These are phyloP conservation scores for Umbelopsis sp. DNA, from an alignment of 192 early-diverging fungal species.

Conservation along the genomic window DNA sequence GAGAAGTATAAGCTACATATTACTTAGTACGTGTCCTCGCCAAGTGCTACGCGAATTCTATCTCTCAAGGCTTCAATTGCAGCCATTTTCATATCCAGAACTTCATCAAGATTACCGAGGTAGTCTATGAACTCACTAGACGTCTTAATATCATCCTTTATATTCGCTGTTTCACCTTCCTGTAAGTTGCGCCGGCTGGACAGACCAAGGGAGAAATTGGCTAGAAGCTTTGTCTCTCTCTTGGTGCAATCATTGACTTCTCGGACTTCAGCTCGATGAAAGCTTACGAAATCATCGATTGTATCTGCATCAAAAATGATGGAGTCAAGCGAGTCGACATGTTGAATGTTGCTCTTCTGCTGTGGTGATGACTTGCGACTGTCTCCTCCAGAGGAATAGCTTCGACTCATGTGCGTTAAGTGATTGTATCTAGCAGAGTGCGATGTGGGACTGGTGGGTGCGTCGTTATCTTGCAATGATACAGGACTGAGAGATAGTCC, in stretches of 20 bases:
- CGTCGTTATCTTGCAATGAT: neutral
- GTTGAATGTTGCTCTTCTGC: neutral
- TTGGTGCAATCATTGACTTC: conserved; percentile 63
- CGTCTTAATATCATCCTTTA: conserved; percentile 30
- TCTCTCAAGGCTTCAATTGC: conserved; percentile 40
- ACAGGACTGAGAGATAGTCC: conserved; percentile 19
- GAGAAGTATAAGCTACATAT: neutral
- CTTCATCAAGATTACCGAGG: conserved; percentile 47
- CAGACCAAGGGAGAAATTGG: conserved; percentile 64
- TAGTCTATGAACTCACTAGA: conserved; percentile 39
- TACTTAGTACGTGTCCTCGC: conserved; percentile 17
- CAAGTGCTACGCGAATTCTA: conserved; percentile 30
- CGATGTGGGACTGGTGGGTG: neutral
- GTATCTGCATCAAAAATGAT: conserved; percentile 40
- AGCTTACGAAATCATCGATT: conserved; percentile 62
- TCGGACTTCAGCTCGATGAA: conserved; percentile 69
- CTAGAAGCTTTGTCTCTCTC: conserved; percentile 66
- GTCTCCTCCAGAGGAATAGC: conserved; percentile 9
- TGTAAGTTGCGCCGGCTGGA: conserved; percentile 41
- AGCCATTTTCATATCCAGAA: conserved; percentile 42
- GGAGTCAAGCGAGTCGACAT: neutral
- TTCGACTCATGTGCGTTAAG: neutral
- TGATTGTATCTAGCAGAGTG: neutral
- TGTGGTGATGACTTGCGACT: conserved; percentile 1
- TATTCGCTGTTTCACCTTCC: conserved; percentile 13